Evolutionary conservation across 2,329 filamentous ascomycete genomes (phyloP).

Genomic region (Scortechinia acanthostroma): DNA sequence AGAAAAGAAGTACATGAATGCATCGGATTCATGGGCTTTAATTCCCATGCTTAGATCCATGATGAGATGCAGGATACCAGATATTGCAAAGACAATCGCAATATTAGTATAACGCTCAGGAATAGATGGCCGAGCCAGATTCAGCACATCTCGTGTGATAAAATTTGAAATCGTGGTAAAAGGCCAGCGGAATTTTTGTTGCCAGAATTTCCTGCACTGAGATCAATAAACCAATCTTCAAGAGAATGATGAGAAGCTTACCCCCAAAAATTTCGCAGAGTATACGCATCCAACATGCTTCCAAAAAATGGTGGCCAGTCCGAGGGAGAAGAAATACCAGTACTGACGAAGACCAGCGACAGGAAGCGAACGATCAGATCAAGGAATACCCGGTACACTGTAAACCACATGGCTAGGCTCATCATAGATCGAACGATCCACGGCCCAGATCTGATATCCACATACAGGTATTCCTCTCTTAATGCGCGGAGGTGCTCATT

Average conservation of each 20-base stretch:
- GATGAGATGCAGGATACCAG: not conserved
- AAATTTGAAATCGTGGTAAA: not conserved
- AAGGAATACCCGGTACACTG: not conserved
- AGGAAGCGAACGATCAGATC: not conserved
- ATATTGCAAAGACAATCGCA: not conserved
- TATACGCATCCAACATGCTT: not conserved
- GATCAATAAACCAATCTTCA: not conserved
- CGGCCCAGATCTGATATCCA: no score
- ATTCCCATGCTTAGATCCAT: not conserved
- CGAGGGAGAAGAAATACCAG: not conserved
- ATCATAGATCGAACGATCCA: not conserved
- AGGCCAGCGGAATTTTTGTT: not conserved
- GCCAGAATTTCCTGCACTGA: not conserved
- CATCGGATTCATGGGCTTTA: not conserved
- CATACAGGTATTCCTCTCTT: no score
- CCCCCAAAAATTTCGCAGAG: not conserved
- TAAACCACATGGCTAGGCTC: not conserved
- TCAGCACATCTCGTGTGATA: not conserved
- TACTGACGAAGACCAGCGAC: not conserved
- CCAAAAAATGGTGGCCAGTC: not conserved
- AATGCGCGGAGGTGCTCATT: no score
- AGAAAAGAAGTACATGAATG: not conserved
- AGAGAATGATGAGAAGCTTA: not conserved
- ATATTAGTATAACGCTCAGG: not conserved
- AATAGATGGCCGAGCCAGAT: not conserved